Percentiles rank a stretch among this genome's conserved stretches.
Evolutionary conservation across 2,329 filamentous ascomycete genomes (phyloP).

Genomic region (Mycosphaerella sp.): DNA sequence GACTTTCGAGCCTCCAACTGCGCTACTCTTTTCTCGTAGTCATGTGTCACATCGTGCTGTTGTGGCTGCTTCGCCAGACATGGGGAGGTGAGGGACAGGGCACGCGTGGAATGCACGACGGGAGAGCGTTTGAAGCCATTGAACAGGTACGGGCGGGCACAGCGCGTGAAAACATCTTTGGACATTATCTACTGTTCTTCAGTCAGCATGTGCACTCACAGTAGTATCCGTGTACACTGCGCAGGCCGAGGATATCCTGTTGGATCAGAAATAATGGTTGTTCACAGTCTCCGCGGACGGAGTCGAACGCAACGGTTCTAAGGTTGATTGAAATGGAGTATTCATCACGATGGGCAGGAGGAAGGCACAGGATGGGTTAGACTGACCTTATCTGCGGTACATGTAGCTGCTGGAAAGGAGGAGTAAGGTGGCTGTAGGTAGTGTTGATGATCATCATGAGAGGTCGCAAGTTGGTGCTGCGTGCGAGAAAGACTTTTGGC

Average conservation of each 20-base stretch:
- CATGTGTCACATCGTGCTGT: slow-evolving; percentile 27
- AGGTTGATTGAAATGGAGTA: slow-evolving; percentile 18
- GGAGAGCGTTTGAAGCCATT: slow-evolving; percentile 27
- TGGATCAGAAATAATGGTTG: slow-evolving; percentile 5
- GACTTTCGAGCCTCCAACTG: slow-evolving; percentile 48
- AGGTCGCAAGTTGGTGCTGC: not conserved
- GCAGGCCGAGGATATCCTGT: slow-evolving; percentile 31
- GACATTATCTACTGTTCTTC: slow-evolving; percentile 22
- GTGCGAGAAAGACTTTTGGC: too few relatives aligned
- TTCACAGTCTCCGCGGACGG: slow-evolving; percentile 41
- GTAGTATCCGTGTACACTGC: not conserved
- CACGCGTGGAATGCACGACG: slow-evolving; percentile 34
- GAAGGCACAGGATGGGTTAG: not conserved
- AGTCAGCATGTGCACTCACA: slow-evolving; percentile 7
- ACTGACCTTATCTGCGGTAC: slow-evolving; percentile 9
- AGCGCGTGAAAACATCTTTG: slow-evolving; percentile 41
- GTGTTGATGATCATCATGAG: not conserved
- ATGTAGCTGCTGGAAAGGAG: not conserved
- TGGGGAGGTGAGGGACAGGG: slow-evolving; percentile 37
- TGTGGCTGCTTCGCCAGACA: slow-evolving; percentile 5
- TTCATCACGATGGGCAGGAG: slow-evolving; percentile 18
- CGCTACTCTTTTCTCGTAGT: slow-evolving; percentile 47
- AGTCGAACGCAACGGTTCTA: slow-evolving; percentile 67
- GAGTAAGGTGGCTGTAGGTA: not conserved
- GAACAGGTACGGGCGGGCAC: slow-evolving; percentile 51